Percentiles rank a stretch among this genome's conserved stretches.
These are phyloP conservation scores for Hypoxylon intermedium DNA, from an alignment of 495 filamentous ascomycete genomes.

Conservation along the genomic window DNA sequence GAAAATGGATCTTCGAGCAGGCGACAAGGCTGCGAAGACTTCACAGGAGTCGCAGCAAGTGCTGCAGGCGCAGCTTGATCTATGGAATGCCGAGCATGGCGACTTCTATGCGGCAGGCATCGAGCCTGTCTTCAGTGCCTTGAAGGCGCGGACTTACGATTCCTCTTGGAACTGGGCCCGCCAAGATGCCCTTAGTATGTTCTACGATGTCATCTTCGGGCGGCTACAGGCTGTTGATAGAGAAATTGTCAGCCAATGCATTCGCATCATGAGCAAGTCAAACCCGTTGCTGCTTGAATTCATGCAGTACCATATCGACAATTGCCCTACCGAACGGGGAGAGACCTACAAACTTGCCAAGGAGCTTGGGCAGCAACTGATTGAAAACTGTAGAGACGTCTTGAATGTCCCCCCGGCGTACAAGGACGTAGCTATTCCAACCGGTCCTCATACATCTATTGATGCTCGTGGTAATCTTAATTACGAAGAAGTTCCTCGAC, in stretches of 20 bases:
- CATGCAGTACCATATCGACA: constrained; percentile 99
- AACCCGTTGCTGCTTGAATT: constrained; percentile 95
- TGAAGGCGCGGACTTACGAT: constrained; percentile 96
- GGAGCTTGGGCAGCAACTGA: constrained; percentile 91
- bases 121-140: constrained; percentile 86
- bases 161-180: constrained; percentile 99
- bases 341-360: constrained; percentile 98
- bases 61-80: constrained; percentile 88
- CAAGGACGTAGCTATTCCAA: constrained; percentile 93
- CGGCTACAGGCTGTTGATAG: constrained; percentile 90
- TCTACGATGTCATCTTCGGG: constrained; percentile 98
- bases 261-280: constrained; percentile 98
- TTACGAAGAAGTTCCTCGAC: constrained; percentile 86
- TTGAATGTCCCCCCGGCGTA: constrained; percentile 82
- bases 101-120: constrained; percentile 96
- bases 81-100: constrained; percentile 94
- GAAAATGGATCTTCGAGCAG: constrained; percentile 93
- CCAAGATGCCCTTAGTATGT: constrained; percentile 97
- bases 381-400: constrained; percentile 96
- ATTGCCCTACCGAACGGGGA: constrained; percentile 94
- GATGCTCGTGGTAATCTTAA: constrained; percentile 88
- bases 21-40: constrained; percentile 88
- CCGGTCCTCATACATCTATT: constrained; percentile 87
- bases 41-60: constrained; percentile 84
- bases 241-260: constrained; percentile 97